Percentiles rank a stretch among this genome's conserved stretches.
These are phyloP conservation scores for Microcyclospora tardicrescens DNA, from an alignment of 2,329 filamentous ascomycete species.

Conservation along the genomic window DNA sequence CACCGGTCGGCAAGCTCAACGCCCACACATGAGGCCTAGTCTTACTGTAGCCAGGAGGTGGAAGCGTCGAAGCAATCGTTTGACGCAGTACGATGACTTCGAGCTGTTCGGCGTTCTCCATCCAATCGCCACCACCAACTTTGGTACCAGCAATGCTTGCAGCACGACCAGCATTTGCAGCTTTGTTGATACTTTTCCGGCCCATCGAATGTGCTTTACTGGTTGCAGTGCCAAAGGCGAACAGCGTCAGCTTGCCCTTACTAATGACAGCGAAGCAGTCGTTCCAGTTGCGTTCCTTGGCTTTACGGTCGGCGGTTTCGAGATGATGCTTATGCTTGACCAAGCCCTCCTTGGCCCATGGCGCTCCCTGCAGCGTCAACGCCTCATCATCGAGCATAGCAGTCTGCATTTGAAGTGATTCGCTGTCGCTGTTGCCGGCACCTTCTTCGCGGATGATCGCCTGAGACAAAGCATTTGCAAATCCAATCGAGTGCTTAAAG, in stretches of 20 bases:
- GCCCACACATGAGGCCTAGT: conserved; percentile 87
- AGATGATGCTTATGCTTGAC: conserved; percentile 94
- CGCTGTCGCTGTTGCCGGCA: conserved; percentile 31
- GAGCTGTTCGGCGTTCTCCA: conserved; percentile 83
- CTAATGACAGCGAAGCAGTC: conserved; percentile 95
- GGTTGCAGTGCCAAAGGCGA: conserved; percentile 70
- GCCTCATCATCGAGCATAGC: conserved; percentile 77
- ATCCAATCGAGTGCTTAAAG: conserved; percentile 93
- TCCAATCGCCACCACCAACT: conserved; percentile 96
- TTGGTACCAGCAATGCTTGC: conserved; percentile 42
- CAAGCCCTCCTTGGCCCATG: conserved; percentile 95
- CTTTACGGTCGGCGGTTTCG: conserved; percentile 77
- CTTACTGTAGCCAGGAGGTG: conserved; percentile 85
- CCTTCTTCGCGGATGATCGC: conserved; percentile 80
- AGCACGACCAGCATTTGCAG: conserved; percentile 13
- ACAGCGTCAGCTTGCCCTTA: conserved; percentile 84
- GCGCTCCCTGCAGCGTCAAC: conserved; percentile 81
- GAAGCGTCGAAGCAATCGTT: conserved; percentile 79
- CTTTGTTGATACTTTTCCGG: conserved; percentile 24
- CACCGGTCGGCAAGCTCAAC: conserved; percentile 77
- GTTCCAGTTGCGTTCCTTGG: conserved; percentile 86
- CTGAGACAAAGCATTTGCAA: conserved; percentile 90
- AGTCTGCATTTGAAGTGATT: conserved; percentile 16
- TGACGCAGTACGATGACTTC: conserved; percentile 81
- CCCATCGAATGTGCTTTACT: conserved; percentile 33